phyloP scores from a whole-genome alignment of 768 basidiomycete genomes.

The Galerina marginata region DNA sequence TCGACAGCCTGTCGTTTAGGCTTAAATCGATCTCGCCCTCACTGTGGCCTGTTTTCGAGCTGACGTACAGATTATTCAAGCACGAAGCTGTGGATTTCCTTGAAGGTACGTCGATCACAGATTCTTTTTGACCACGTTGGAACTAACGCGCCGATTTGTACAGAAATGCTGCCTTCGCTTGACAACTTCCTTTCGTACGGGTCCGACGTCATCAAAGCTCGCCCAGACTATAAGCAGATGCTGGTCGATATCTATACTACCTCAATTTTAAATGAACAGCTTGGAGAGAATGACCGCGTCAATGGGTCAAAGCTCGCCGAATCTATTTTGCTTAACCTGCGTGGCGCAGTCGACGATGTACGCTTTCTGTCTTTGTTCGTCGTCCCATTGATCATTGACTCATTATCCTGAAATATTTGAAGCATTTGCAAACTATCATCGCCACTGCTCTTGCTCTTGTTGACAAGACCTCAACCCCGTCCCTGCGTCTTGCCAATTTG shows the following conservation, averaged over 20 bases:
- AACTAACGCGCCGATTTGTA: constrained; percentile 6
- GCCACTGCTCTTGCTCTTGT: constrained; percentile 61
- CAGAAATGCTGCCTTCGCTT: constrained; percentile 87
- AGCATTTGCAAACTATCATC: constrained; percentile 74
- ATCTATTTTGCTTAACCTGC: constrained; percentile 79
- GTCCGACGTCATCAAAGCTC: constrained; percentile 72
- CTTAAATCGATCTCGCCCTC: constrained; percentile 73
- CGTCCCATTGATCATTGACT: not conserved
- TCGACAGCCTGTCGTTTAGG: constrained; percentile 86
- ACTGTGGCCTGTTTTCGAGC: constrained; percentile 89
- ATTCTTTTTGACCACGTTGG: not conserved
- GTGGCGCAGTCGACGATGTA: constrained; percentile 81
- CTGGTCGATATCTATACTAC: constrained; percentile 84
- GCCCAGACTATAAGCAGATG: constrained; percentile 79
- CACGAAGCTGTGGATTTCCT: constrained; percentile 85
- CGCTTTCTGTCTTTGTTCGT: constrained; percentile 24
- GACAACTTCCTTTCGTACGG: constrained; percentile 92
- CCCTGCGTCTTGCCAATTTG: constrained; percentile 78
- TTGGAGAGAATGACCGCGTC: constrained; percentile 85
- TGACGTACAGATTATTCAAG: constrained; percentile 84
- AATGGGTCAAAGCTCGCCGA: constrained; percentile 88
- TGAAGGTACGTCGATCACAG: constrained; percentile 59
- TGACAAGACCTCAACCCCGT: constrained; percentile 64
- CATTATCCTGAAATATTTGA: constrained; percentile 2
- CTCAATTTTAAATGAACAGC: constrained; percentile 66